Percentiles rank a stretch among this genome's conserved stretches.
These are phyloP conservation scores for Vanderwaltozyma verrucispora DNA, from an alignment of 805 yeast genomes.

Conservation along the genomic window DNA sequence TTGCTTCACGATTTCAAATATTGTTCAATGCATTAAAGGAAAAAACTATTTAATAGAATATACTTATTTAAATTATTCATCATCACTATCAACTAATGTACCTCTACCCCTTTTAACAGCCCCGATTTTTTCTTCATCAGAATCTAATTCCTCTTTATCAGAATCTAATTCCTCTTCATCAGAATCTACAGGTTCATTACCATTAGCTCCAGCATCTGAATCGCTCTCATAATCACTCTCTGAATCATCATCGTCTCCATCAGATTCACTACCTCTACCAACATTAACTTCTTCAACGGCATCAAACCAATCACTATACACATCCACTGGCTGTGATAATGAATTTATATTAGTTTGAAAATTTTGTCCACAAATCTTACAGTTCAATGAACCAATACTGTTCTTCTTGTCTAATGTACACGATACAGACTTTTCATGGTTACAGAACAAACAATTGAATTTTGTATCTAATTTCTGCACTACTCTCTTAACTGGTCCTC, in stretches of 20 bases:
- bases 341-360: slow-evolving; percentile 82
- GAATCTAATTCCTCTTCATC: slow-evolving; percentile 20
- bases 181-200: slow-evolving; percentile 5
- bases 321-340: slow-evolving; percentile 79
- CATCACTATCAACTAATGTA: slow-evolving; percentile 16
- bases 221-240: slow-evolving; percentile 30
- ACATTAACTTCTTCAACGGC: slow-evolving; percentile 66
- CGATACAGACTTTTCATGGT: slow-evolving; percentile 85
- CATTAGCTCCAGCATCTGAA: slow-evolving; percentile 24
- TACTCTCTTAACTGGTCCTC: slow-evolving; percentile 69
- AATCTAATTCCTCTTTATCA: slow-evolving; percentile 13
- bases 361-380: slow-evolving; percentile 90
- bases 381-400: slow-evolving; percentile 71
- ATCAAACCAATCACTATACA: slow-evolving; percentile 96
- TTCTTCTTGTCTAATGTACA: slow-evolving; percentile 82
- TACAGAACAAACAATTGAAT: slow-evolving; percentile 88
- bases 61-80: too few species aligned
- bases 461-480: slow-evolving; percentile 73
- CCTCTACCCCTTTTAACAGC: slow-evolving; percentile 11
- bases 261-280: slow-evolving; percentile 27
- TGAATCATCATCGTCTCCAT: slow-evolving; percentile 24
- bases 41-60: too few species aligned
- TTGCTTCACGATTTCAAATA: too few species aligned
- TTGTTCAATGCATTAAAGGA: too few species aligned
- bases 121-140: slow-evolving; percentile 14